Percentiles rank a stretch among this genome's conserved stretches.
phyloP scores from a whole-genome alignment of 768 basidiomycete genomes.

The Gelatoporia subvermispora region DNA sequence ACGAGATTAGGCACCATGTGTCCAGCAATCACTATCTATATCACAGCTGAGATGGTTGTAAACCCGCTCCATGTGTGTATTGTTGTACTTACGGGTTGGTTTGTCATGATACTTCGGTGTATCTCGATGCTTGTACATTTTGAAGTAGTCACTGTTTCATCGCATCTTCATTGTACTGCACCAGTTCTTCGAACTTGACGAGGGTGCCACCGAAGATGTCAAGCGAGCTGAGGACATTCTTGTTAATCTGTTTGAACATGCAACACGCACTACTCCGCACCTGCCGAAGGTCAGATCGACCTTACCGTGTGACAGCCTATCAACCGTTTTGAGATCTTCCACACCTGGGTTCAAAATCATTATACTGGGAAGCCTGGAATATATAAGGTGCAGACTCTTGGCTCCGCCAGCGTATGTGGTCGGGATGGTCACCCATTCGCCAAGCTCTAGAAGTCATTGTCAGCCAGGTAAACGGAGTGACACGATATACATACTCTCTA shows the following conservation, averaged over 20 bases:
- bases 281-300: constrained; percentile 89
- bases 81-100: too few relatives aligned
- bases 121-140: too few relatives aligned
- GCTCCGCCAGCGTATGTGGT: constrained; percentile 98
- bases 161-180: constrained; percentile 21
- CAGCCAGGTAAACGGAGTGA: constrained; percentile 10
- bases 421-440: constrained; percentile 87
- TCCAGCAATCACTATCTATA: too few relatives aligned
- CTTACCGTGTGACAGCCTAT: constrained; percentile 71
- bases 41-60: too few relatives aligned
- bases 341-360: constrained; percentile 47
- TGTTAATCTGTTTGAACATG: not conserved
- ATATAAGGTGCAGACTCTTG: constrained; percentile 48
- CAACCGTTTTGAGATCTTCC: constrained; percentile 75
- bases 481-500: constrained; percentile 50
- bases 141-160: too few relatives aligned
- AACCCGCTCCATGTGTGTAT: too few relatives aligned
- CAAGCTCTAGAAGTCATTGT: constrained; percentile 52
- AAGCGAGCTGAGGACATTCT: constrained; percentile 37
- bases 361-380: not conserved
- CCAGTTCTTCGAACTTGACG: constrained; percentile 56
- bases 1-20: too few relatives aligned
- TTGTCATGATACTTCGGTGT: too few relatives aligned
- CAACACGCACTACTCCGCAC: constrained; percentile 28
- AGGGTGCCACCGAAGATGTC: constrained; percentile 69